Base-by-base conservation (phyloP, 2,329 filamentous ascomycete species). In the Penicillium griseofulvum region DNA sequence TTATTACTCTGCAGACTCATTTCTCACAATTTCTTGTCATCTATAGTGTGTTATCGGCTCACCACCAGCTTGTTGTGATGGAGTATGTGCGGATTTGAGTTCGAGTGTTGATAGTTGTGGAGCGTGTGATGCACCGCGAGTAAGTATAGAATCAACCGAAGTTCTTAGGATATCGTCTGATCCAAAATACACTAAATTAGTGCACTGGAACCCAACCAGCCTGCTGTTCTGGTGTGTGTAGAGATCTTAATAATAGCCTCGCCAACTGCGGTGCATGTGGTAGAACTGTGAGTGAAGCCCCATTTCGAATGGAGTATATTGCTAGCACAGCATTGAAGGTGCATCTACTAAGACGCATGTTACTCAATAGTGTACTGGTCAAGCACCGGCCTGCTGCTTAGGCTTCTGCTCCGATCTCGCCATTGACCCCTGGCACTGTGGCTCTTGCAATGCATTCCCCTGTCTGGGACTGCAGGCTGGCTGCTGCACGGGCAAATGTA, bases 401-500 rank as follows among this genome's bases (percentile, higher is more conserved):
- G 58, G 60, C 6, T 49, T 41, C n/a, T 62, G 58, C 29, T 31
- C 47, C 0, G 54, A 61, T 26, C 49, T 57, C 2, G 28, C 37
- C 14, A 42, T 44, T 12, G 47, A 57, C 33, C 16, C 44, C 11
- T 12, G 36, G 10, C 52, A 62, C 34, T 58, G 58, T 36, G 57
- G 57, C 4, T 33, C 39, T 24, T 60, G 57, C 29, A 42, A 41
- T 33, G 29, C 41, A 8, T n/a, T 37, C 0, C 48, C 41, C 6
- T 60, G 58, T 22, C 11, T 51, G 12, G 58, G 58, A 38, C 12
- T 56, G 19, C 39, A 28, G 16, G 50, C 58, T 16, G 50, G 29
- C n/a, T 59, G 58, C n/a, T 61, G 58, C 28, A 47, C 44, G 5
- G 56, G 58, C 14, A 26, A 24, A 6, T 61, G 56, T 37, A 57